Evolutionary conservation across 345 rosid species (phyloP).

Genomic region (Citrus glauca): DNA sequence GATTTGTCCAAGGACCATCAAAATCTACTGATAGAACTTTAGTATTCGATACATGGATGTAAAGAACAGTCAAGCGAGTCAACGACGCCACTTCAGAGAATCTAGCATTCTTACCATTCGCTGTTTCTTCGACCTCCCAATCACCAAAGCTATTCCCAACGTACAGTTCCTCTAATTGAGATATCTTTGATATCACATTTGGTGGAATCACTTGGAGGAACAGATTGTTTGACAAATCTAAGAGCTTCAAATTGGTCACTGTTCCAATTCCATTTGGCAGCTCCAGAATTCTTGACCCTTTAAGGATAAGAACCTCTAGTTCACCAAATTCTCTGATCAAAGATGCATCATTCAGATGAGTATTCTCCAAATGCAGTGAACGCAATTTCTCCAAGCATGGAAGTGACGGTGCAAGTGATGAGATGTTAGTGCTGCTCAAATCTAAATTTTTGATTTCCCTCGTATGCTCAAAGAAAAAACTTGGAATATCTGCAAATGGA

Average conservation of each 20-base stretch:
- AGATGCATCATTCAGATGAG: constrained; percentile 9
- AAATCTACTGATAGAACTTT: not conserved
- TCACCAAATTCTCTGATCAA: constrained; percentile 20
- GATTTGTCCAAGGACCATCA: constrained; percentile 1
- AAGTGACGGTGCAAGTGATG: constrained; percentile 13
- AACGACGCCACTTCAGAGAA: constrained; percentile 19
- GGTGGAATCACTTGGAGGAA: constrained; percentile 23
- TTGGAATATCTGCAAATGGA: not conserved
- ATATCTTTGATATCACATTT: constrained; percentile 22
- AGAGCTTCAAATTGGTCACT: constrained; percentile 15
- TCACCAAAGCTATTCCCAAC: constrained; percentile 17
- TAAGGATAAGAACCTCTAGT: constrained; percentile 28
- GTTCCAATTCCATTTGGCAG: constrained; percentile 21
- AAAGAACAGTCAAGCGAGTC: constrained; percentile 9
- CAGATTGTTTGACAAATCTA: constrained; percentile 25
- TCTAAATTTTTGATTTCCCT: constrained; percentile 17
- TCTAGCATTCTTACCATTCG: not conserved
- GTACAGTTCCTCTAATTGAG: constrained; percentile 29
- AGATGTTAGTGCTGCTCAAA: not conserved
- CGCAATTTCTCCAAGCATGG: constrained; percentile 11
- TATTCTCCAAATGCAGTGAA: constrained; percentile 20
- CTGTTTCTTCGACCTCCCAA: constrained; percentile 25
- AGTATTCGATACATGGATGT: constrained; percentile 5
- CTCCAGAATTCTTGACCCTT: constrained; percentile 8
- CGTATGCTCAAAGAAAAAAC: constrained; percentile 17